Percentiles rank a stretch among this genome's conserved stretches.
Conservation (phyloP, 805 yeast genomes). For the Huiozyma sinensis region DNA sequence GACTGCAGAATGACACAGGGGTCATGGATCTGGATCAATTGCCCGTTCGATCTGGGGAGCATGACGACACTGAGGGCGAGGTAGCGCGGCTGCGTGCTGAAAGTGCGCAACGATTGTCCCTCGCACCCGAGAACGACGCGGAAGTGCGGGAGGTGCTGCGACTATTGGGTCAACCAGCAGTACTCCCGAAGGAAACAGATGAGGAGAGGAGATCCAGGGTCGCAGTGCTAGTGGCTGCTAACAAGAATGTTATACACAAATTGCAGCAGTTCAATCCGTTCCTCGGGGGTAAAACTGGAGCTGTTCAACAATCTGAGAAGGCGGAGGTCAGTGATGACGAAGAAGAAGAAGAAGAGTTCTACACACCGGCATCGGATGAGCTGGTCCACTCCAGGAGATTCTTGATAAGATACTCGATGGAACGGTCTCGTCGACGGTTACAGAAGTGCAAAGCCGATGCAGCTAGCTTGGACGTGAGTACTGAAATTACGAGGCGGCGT, state of each 20-base stretch:
- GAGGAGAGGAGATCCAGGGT: constrained; percentile 54
- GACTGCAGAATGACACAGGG: no score
- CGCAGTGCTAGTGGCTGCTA: constrained; percentile 32
- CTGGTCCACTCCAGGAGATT: constrained; percentile 41
- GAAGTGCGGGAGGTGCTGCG: constrained; percentile 45
- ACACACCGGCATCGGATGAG: constrained; percentile 61
- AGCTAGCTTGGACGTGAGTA: constrained; percentile 29
- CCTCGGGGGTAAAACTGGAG: neutral
- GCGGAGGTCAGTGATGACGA: constrained; percentile 15
- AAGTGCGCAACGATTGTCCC: neutral
- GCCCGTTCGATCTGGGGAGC: no score
- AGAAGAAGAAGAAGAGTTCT: constrained; percentile 41
- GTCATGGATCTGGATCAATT: no score
- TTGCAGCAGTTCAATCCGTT: constrained; percentile 3
- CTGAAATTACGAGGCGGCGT: constrained; percentile 40
- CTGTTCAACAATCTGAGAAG: constrained; percentile 2
- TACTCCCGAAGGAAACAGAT: constrained; percentile 47
- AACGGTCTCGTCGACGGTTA: constrained; percentile 35
- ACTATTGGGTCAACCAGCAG: constrained; percentile 45
- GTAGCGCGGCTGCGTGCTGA: neutral
- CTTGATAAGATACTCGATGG: constrained; percentile 44
- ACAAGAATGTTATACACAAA: constrained; percentile 16
- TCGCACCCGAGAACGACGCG: constrained; percentile 40
- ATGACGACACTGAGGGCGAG: neutral
- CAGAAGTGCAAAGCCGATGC: constrained; percentile 24